Base-by-base conservation (phyloP, 768 basidiomycete species). In the Naganishia antarctica region DNA sequence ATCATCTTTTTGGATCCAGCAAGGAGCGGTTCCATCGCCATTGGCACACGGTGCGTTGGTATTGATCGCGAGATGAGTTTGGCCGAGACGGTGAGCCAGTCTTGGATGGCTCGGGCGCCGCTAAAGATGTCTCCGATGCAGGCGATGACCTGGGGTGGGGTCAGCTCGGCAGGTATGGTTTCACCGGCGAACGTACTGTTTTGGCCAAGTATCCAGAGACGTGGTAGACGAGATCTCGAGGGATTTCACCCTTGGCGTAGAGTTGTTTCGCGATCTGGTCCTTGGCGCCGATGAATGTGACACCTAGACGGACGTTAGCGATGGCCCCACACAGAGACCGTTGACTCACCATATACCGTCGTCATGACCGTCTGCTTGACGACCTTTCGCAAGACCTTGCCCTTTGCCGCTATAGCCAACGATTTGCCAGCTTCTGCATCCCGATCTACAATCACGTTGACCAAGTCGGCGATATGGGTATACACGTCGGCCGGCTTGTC, bases 351-450 rank as follows among this genome's bases (percentile, higher is more conserved):
- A 74, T 98, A 98, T 34, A 98, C 94, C 2, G 94, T 97, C 0
- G 94, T 99, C 96, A 99, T 99, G 68, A 97, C 90, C 25, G 96
- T 97, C 80, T 98, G 94, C 81, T 99, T 99, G 70, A 99, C 94
- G 18, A 96, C 87, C 78, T 99, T 98, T 25, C 96, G 80, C 21
- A 90, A 82, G 31, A 99, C 82, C 77, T 90, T 90, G 32, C 89
- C 90, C 44, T 80, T 60, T 28, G 94, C 81, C 68, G 88, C 68
- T 51, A 78, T 66, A 0, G 91, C 94, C 61, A 80, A 78, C 60
- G 79, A 74, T 25, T 79, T 63, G 11, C 78, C 76, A 3, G 65
- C 66, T 46, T 61, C 69, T 28, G 71, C 70, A 59, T 79, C 79
- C 45, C 68, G 58, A 40, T 70, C 69, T 34, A 96, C 81, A 49